Evolutionary conservation across 352 stramenopile species (phyloP), one percentile per base, ranked within the genome.

Genomic region (Globisporangium viniferum): DNA sequence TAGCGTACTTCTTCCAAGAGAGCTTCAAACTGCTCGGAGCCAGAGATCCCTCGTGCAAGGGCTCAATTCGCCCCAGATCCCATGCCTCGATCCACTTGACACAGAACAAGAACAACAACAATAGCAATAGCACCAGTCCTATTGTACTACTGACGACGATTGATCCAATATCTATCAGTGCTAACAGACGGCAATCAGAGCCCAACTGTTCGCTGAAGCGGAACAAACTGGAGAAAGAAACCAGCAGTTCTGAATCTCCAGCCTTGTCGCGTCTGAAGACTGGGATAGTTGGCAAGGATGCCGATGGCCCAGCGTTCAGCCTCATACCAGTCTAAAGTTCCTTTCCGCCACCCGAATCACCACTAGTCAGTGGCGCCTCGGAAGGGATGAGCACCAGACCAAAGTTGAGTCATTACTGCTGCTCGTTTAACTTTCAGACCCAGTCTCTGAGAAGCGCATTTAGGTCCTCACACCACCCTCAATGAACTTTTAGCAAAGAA

Each of bases 1-100:
- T 0, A 83, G 86, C 12, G 53, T 74, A 9, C 29, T 93, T 90
- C 66, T 90, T 83, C 58, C 62, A 84, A 41, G 66, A 86, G 5
- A 49, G 77, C 35, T 93, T 93, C 64, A 70, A 77, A 61, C 68
- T 48, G 5, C 74, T 84, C 8, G 82, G 81, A 87, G 91, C 72
- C 81, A 93, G 39, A 82, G 85, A 2, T 77, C 57, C 8, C 57
- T 51, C 1, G 57, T 62, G 1, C 57, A 62, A 14, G 57, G 51
- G 57, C 57, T 62, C 29, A 8, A 46, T 5, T 51, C 51, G 57
- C 35, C 57, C 22, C 24, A 48, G 14, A 46, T 62, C 3, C 20
- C 33, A 62, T n/a, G 31, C 20, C 31, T 51, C 57, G 57, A 33
- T 48, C 24, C 33, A 22, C 33, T 36, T 36, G 33, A 36, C 3